Conservation (phyloP, 2,329 filamentous ascomycete genomes). For the Fusarium nisikadoi region DNA sequence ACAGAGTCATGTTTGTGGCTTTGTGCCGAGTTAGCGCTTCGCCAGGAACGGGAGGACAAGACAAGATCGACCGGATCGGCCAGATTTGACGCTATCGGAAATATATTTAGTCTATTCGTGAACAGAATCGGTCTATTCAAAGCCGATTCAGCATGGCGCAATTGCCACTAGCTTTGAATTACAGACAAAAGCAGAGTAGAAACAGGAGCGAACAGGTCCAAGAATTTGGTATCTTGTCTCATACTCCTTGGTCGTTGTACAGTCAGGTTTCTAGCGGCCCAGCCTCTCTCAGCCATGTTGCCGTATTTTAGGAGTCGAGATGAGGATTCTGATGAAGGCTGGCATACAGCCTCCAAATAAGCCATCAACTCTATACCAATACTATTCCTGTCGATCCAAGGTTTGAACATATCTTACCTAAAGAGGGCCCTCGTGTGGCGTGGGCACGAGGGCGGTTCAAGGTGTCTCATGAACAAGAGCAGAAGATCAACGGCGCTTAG, state of each 20-base stretch:
- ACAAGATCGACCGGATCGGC: constrained; percentile 8
- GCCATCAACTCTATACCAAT: neutral
- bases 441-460: neutral
- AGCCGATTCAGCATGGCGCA: neutral
- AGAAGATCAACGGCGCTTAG: constrained; percentile 5
- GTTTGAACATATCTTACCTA: neutral
- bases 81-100: neutral
- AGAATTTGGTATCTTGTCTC: neutral
- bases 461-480: neutral
- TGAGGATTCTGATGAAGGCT: neutral
- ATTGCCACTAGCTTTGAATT: neutral
- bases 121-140: neutral
- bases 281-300: neutral
- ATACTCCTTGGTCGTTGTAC: neutral
- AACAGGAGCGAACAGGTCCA: neutral
- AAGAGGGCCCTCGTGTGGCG: neutral
- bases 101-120: neutral
- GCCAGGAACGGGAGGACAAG: constrained; percentile 16
- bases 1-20: neutral
- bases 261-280: neutral
- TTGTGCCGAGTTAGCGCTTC: constrained; percentile 3
- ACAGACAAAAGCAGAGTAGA: neutral
- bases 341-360: neutral
- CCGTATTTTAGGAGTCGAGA: too few relatives aligned
- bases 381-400: neutral